Percentiles rank a stretch among this genome's conserved stretches.
Evolutionary conservation across 2,329 filamentous ascomycete species (phyloP).

Genomic region (Epichloe amarillans): DNA sequence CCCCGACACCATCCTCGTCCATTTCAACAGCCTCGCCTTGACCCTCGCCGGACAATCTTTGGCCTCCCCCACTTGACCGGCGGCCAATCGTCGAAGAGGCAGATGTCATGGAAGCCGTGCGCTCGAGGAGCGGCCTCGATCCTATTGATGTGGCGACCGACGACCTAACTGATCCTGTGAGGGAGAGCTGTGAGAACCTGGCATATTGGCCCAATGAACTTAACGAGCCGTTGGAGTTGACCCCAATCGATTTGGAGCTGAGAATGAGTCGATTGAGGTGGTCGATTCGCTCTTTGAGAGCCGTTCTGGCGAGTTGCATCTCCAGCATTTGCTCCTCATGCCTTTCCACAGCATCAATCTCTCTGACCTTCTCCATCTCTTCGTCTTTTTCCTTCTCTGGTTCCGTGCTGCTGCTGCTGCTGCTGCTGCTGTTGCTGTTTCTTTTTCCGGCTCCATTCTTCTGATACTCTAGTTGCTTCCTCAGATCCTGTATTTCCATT

Average conservation of each 20-base stretch:
- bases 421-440: conserved; percentile 35
- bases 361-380: conserved; percentile 58
- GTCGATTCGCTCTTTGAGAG: conserved; percentile 92
- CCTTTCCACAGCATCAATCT: conserved; percentile 69
- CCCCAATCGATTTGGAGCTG: conserved; percentile 88
- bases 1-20: conserved; percentile 57
- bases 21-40: conserved; percentile 35
- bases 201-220: conserved; percentile 52
- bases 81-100: conserved; percentile 45
- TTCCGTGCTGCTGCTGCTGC: conserved; percentile 41
- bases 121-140: conserved; percentile 39
- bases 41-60: conserved; percentile 30
- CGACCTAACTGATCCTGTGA: conserved; percentile 48
- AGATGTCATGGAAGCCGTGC: conserved; percentile 56
- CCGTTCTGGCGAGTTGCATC: conserved; percentile 93
- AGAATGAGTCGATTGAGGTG: conserved; percentile 91
- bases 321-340: conserved; percentile 97
- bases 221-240: conserved; percentile 65
- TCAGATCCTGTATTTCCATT: conserved; percentile 78
- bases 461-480: conserved; percentile 70
- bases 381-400: conserved; percentile 46
- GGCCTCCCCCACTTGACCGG: conserved; percentile 28
- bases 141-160: conserved; percentile 53
- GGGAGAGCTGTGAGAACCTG: conserved; percentile 46
- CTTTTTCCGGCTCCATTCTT: conserved; percentile 35